phyloP scores from a whole-genome alignment of 148 eudicot species.

The Silene uniflora region DNA sequence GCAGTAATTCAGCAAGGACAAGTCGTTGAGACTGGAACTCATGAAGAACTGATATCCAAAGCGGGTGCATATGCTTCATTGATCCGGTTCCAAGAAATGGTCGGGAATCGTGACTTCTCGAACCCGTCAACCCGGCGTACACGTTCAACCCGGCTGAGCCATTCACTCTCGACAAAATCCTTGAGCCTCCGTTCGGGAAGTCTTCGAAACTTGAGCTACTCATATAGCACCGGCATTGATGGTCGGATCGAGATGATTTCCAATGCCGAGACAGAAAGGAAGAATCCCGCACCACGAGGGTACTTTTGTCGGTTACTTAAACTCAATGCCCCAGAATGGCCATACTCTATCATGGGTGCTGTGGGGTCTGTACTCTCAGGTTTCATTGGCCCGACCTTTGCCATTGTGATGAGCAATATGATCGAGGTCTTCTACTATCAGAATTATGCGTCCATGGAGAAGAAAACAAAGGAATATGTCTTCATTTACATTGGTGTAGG shows the following conservation, averaged over 20 bases:
- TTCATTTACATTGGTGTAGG: constrained; percentile 97
- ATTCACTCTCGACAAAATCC: constrained; percentile 87
- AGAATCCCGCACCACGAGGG: constrained; percentile 75
- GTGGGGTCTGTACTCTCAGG: constrained; percentile 90
- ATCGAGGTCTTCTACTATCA: constrained; percentile 93
- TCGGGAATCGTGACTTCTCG: constrained; percentile 80
- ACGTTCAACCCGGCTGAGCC: constrained; percentile 74
- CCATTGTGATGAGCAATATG: constrained; percentile 98
- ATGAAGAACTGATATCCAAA: constrained; percentile 83
- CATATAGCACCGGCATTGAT: constrained; percentile 92
- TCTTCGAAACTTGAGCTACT: constrained; percentile 84
- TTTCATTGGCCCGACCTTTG: constrained; percentile 94
- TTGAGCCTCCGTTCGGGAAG: constrained; percentile 96
- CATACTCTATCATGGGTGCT: constrained; percentile 95
- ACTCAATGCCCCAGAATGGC: constrained; percentile 97
- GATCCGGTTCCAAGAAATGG: constrained; percentile 98
- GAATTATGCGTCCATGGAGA: constrained; percentile 80
- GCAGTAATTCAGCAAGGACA: constrained; percentile 92
- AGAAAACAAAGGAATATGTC: constrained; percentile 93
- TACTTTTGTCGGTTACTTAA: constrained; percentile 82
- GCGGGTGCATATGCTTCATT: constrained; percentile 82
- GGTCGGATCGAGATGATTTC: constrained; percentile 97
- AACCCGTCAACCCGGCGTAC: constrained; percentile 83
- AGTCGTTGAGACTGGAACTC: constrained; percentile 91
- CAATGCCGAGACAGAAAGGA: constrained; percentile 79